These are phyloP conservation scores for Cruciata laevipes DNA, from an alignment of 257 asterid species.

Conservation along the genomic window DNA sequence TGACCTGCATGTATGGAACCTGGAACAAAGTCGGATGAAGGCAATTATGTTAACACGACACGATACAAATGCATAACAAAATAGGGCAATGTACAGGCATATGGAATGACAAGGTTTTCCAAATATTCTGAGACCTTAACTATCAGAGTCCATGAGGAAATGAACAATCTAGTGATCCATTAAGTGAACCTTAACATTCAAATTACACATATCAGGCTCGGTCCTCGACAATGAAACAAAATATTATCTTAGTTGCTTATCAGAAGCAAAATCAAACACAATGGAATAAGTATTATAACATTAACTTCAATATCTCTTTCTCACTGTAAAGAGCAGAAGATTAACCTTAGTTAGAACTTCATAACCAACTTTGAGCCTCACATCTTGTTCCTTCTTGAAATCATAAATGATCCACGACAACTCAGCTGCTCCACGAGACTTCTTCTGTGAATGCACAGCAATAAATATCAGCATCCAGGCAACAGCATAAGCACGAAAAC, in stretches of 20 bases:
- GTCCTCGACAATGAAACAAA: no score
- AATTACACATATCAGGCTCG: no score
- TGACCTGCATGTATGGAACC: conserved; percentile 65
- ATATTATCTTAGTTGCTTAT: no score
- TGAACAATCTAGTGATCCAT: not conserved
- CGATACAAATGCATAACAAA: not conserved
- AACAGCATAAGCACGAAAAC: not conserved
- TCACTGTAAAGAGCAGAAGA: not conserved
- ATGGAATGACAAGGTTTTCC: not conserved
- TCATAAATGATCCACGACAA: conserved; percentile 54
- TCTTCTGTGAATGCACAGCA: conserved; percentile 33
- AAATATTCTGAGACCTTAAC: not conserved
- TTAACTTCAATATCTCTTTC: not conserved
- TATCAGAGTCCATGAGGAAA: no score
- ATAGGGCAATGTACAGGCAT: not conserved
- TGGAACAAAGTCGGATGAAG: conserved; percentile 18
- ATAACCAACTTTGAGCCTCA: conserved; percentile 75
- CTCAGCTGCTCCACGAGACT: conserved; percentile 64
- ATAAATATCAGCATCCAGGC: not conserved
- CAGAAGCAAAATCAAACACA: no score
- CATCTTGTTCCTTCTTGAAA: conserved; percentile 68
- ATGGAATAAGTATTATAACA: no score
- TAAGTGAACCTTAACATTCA: not conserved
- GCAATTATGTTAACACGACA: conserved; percentile 9
- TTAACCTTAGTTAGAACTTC: conserved; percentile 63